Conservation (phyloP, 2,329 filamentous ascomycete species). For the Myriangium duriaei region DNA sequence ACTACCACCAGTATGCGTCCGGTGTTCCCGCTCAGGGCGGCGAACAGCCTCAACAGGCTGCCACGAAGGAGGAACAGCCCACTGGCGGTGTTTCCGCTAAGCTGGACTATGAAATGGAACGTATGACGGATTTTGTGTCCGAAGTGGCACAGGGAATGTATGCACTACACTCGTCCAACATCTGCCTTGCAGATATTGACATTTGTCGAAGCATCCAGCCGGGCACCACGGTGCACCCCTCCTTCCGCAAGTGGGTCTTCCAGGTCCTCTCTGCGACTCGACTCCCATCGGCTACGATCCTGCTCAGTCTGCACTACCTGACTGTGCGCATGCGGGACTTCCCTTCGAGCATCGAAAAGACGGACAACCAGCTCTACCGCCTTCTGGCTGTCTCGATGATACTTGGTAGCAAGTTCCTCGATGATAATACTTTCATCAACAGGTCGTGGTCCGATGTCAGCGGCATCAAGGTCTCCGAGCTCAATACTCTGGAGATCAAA, state of each 20-base stretch:
- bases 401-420: constrained; percentile 86
- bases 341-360: constrained; percentile 24
- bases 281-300: constrained; percentile 9
- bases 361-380: constrained; percentile 65
- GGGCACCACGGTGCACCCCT: constrained; percentile 44
- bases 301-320: constrained; percentile 67
- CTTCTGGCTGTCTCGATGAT: constrained; percentile 76
- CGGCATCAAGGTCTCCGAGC: constrained; percentile 69
- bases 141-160: constrained; percentile 72
- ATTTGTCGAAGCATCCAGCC: constrained; percentile 50
- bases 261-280: constrained; percentile 77
- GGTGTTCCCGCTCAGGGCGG: constrained; percentile 23
- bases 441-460: constrained; percentile 93
- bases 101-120: constrained; percentile 91
- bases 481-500: constrained; percentile 76
- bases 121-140: constrained; percentile 90
- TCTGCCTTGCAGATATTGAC: constrained; percentile 51
- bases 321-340: constrained; percentile 54
- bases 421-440: constrained; percentile 97
- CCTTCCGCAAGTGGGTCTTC: constrained; percentile 83
- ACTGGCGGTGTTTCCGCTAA: constrained; percentile 82
- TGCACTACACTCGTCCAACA: constrained; percentile 42
- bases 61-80: constrained; percentile 50
- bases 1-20: constrained; percentile 26
- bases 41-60: constrained; percentile 28